Evolutionary conservation across 441 rosid genomes (phyloP).

Genomic region (Pelargonium citronellum): DNA sequence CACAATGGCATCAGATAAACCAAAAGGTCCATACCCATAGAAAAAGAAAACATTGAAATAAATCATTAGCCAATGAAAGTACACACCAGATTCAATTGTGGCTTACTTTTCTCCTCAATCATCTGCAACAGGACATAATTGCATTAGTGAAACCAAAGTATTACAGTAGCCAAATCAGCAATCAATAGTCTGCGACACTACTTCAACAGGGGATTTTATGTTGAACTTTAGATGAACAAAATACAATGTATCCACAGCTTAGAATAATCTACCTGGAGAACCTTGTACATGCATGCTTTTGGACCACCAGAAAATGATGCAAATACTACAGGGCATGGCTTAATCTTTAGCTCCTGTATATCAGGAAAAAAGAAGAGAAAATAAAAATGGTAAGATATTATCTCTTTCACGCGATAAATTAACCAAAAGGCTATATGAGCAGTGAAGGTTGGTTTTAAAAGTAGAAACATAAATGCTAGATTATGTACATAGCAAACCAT

Average conservation of each 20-base stretch:
- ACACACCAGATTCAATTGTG: constrained; percentile 45
- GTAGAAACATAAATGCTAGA: background rate
- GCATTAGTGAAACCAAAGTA: constrained; percentile 1
- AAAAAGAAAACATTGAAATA: background rate
- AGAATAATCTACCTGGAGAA: constrained; percentile 60
- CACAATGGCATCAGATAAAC: background rate
- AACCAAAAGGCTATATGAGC: background rate
- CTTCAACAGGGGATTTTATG: background rate
- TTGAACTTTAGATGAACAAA: background rate
- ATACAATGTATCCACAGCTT: background rate
- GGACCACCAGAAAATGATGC: constrained; percentile 90
- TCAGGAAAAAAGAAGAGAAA: constrained; percentile 14
- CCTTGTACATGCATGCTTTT: constrained; percentile 82
- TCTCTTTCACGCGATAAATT: background rate
- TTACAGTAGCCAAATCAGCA: background rate
- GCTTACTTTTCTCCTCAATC: constrained; percentile 52
- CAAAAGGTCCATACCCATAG: background rate
- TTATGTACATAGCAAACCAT: background rate
- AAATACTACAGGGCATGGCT: constrained; percentile 68
- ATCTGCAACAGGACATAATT: constrained; percentile 47
- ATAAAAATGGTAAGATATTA: constrained; percentile 2
- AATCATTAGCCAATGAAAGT: background rate
- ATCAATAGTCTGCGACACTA: background rate
- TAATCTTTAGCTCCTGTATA: constrained; percentile 61
- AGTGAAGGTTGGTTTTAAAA: background rate